Base-by-base conservation (phyloP, 1,284 basidiomycete genomes). In the Farysia itapuensis region DNA sequence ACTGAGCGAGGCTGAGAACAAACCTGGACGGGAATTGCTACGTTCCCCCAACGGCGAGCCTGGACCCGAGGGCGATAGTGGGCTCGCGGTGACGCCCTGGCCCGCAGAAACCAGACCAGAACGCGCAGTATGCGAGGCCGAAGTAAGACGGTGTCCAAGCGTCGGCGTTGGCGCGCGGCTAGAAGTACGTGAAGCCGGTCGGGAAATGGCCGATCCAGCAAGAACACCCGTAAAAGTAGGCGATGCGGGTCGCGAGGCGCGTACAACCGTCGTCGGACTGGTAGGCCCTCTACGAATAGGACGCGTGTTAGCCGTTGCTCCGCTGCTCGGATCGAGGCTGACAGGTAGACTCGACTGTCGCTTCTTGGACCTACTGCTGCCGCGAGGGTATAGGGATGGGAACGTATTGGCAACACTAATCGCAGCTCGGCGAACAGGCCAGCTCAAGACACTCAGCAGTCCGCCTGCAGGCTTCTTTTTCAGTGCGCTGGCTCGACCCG, bases 111-210 rank as follows among this genome's bases (percentile, higher is more conserved):
- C 35, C 21, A 48, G 30, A 6, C 56, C 49, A 4, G 57, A 43
- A 18, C 56, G 35, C 14, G 50, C 51, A 33, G 51, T 37, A 5
- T 46, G 43, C 3, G 58, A 45, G 4, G 52, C 58, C 20, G 43
- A 51, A n/a, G 58, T 56, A 21, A 61, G 48, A 18, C 58, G 58
- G 23, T 61, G 59, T 14, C 60, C 60, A 14, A 64, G 39, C 8
- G 51, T 50, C 4, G 60, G 60, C 22, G 60, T 64, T 3, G 60
- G 53, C 5, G 60, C 60, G 29, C 60, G 60, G 20, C 53, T 58
- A 3, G 51, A 50, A 2, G 60, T 64, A 25, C 60, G 42, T 9
- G 53, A 58, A 15, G 60, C 60, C 4, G 60, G 60, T 22, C 60
- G 41, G 24, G 60, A 64, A 16, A 64, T 64, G 21, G 59, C 41